These are phyloP conservation scores for Coemansia sp. DNA, from an alignment of 192 early-diverging fungal species.

Conservation along the genomic window DNA sequence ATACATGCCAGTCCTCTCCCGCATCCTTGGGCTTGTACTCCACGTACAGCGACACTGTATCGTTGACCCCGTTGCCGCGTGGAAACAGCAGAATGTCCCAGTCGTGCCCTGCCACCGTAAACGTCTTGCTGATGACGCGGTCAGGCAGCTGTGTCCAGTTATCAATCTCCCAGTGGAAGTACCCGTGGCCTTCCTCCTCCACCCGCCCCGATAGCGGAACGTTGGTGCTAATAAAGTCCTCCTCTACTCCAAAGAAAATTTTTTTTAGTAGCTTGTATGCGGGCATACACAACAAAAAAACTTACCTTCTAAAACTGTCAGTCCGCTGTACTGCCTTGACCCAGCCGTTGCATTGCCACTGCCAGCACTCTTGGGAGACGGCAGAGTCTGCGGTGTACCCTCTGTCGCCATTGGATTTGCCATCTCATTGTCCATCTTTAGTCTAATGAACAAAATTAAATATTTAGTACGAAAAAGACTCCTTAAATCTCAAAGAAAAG, in stretches of 20 bases:
- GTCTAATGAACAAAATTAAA: not conserved
- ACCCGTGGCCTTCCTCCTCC: slow-evolving; percentile 34
- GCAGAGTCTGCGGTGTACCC: slow-evolving; percentile 1
- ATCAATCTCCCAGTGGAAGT: slow-evolving; percentile 48
- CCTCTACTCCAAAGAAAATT: slow-evolving; percentile 25
- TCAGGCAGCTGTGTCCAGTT: slow-evolving; percentile 37
- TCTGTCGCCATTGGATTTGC: not conserved
- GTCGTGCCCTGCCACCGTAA: slow-evolving; percentile 40
- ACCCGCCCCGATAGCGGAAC: slow-evolving; percentile 10
- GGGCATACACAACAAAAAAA: not conserved
- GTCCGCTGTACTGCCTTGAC: slow-evolving; percentile 10
- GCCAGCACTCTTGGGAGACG: slow-evolving; percentile 1
- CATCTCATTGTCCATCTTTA: slow-evolving; percentile 14
- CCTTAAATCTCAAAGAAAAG: too few species aligned
- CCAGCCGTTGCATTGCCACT: not conserved
- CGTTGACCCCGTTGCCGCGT: slow-evolving; percentile 71
- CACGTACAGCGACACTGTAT: slow-evolving; percentile 79
- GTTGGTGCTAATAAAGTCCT: slow-evolving; percentile 25
- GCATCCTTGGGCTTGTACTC: slow-evolving; percentile 74
- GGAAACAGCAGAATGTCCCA: slow-evolving; percentile 90
- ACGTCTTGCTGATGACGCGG: slow-evolving; percentile 30
- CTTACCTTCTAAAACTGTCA: slow-evolving; percentile 12
- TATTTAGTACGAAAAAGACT: not conserved
- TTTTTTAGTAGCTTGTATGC: not conserved
- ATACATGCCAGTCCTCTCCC: slow-evolving; percentile 69